Evolutionary conservation across 2,329 filamentous ascomycete species (phyloP).

Genomic region (Paraconiothyrium sp.): DNA sequence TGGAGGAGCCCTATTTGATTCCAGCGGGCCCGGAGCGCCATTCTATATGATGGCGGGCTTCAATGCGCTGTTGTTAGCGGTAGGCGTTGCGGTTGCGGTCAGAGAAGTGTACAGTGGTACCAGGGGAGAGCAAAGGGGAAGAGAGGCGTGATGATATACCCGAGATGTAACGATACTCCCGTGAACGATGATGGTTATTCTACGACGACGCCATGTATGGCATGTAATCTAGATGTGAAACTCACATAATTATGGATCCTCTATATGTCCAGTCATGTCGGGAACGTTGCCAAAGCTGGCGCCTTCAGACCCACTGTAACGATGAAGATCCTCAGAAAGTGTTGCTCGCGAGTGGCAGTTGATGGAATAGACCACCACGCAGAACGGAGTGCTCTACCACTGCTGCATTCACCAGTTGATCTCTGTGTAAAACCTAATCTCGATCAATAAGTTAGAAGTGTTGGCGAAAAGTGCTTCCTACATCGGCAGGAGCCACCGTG

Average conservation of each 20-base stretch:
- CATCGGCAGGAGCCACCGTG: too few relatives aligned
- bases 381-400: too few relatives aligned
- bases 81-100: slow-evolving; percentile 33
- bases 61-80: slow-evolving; percentile 76
- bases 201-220: slow-evolving; percentile 5
- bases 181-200: not conserved
- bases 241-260: not conserved
- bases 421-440: too few relatives aligned
- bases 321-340: too few relatives aligned
- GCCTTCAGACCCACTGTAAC: too few relatives aligned
- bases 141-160: not conserved
- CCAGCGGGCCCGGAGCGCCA: slow-evolving; percentile 75
- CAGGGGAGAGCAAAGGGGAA: slow-evolving; percentile 2
- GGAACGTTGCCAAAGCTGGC: too few relatives aligned
- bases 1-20: slow-evolving; percentile 87
- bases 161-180: not conserved
- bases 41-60: slow-evolving; percentile 96
- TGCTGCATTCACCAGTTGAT: too few relatives aligned
- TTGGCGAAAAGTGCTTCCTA: too few relatives aligned
- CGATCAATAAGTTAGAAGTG: too few relatives aligned
- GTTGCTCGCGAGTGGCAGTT: too few relatives aligned
- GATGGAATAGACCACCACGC: too few relatives aligned
- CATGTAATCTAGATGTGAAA: not conserved
- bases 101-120: slow-evolving; percentile 17
- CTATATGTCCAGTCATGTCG: too few relatives aligned